A percentile compares a stretch with the other conserved stretches of the same genome.
phyloP scores from a whole-genome alignment of 177 flowering plant genomes.

The Vitis hybrid region DNA sequence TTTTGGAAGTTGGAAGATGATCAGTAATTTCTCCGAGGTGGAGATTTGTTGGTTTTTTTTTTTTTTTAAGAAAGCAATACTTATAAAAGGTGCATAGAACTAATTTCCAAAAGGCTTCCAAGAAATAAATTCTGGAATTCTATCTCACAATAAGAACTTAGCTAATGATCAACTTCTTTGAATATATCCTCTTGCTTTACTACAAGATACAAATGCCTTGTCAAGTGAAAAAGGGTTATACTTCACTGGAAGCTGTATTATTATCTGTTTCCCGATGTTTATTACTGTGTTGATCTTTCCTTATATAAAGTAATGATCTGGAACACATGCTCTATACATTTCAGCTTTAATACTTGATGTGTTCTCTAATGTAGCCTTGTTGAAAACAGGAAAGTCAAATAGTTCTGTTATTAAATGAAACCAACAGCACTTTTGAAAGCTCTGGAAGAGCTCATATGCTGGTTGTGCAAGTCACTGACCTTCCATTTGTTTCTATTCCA shows the following conservation, averaged over 20 bases:
- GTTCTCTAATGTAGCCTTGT: not conserved
- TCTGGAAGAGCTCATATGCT: constrained; percentile 65
- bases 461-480: constrained; percentile 61
- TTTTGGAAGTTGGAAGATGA: too few species aligned
- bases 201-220: constrained; percentile 2
- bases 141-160: too few species aligned
- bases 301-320: constrained; percentile 67
- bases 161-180: not conserved
- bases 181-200: not conserved
- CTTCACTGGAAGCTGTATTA: constrained; percentile 60
- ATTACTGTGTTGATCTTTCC: constrained; percentile 79
- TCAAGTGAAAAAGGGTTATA: constrained; percentile 20
- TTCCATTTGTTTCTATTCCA: constrained; percentile 66
- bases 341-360: not conserved
- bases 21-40: too few species aligned
- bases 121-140: too few species aligned
- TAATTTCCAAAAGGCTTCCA: too few species aligned
- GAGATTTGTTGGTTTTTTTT: too few species aligned
- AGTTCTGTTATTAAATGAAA: constrained; percentile 71
- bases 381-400: constrained; percentile 75
- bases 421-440: constrained; percentile 53
- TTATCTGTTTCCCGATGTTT: constrained; percentile 63
- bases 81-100: too few species aligned
- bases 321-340: not conserved
- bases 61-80: too few species aligned